Evolutionary conservation across 75 land plant species (phyloP).

Genomic region (Picea sitchensis): DNA sequence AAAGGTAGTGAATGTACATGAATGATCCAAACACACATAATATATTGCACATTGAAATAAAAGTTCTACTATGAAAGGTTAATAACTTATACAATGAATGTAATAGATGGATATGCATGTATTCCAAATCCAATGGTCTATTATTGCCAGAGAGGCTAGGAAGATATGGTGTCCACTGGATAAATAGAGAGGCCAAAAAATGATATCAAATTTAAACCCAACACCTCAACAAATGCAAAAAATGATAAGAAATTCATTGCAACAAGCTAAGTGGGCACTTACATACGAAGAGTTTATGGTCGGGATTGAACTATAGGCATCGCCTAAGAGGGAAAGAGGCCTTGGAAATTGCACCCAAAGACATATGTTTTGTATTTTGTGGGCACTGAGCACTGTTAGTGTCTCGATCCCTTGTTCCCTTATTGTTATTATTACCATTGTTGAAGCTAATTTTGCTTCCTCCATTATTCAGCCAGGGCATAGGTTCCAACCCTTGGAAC

Average conservation of each 20-base stretch:
- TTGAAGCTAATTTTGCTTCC: neutral
- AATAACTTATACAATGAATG: too few relatives aligned
- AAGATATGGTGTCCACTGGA: too few relatives aligned
- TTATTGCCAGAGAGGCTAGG: too few relatives aligned
- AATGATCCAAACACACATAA: too few relatives aligned
- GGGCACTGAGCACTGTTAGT: too few relatives aligned
- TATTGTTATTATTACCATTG: neutral
- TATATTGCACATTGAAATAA: too few relatives aligned
- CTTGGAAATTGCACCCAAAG: constrained; percentile 53
- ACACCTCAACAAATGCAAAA: neutral
- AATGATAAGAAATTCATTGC: too few relatives aligned
- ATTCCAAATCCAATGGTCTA: too few relatives aligned
- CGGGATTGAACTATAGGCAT: constrained; percentile 69
- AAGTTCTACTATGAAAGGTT: too few relatives aligned
- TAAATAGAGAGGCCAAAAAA: too few relatives aligned
- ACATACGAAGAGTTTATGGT: constrained; percentile 74
- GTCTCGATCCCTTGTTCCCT: neutral
- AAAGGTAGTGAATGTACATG: too few relatives aligned
- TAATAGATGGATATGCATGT: too few relatives aligned
- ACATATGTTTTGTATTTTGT: constrained; percentile 13
- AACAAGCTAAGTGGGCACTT: neutral
- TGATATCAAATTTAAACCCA: neutral
- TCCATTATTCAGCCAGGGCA: constrained; percentile 5
- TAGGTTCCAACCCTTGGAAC: constrained; percentile 8
- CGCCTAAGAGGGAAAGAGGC: constrained; percentile 50